These are phyloP conservation scores for Solanum chacoense DNA, from an alignment of 305 asterid genomes.

Conservation along the genomic window DNA sequence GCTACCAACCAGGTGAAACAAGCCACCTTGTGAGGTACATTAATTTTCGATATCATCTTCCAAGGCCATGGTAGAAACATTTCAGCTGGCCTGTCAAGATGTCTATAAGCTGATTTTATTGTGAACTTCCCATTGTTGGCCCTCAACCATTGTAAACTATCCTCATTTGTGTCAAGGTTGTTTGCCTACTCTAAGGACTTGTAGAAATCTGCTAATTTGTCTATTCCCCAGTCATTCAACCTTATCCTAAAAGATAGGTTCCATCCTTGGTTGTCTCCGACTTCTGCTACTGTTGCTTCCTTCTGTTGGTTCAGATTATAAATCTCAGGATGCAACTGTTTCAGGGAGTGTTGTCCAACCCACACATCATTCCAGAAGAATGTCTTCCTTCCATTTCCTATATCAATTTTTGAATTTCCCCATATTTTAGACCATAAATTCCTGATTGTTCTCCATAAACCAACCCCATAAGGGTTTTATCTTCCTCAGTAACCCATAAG, in stretches of 20 bases:
- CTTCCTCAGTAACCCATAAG: not conserved
- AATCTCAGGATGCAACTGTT: not conserved
- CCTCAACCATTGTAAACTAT: not conserved
- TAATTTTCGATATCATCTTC: no score
- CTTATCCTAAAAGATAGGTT: not conserved
- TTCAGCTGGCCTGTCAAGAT: no score
- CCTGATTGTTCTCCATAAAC: not conserved
- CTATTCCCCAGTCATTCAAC: not conserved
- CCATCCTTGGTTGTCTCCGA: not conserved
- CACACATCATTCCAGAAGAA: not conserved
- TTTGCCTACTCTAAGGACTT: not conserved
- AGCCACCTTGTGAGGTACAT: no score
- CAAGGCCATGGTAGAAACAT: no score
- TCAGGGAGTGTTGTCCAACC: not conserved
- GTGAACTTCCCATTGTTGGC: not conserved
- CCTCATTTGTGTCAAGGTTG: not conserved
- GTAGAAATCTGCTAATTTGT: not conserved
- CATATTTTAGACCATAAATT: not conserved
- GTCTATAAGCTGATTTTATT: no score
- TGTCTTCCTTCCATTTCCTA: not conserved
- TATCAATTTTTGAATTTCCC: not conserved
- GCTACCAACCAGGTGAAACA: no score
- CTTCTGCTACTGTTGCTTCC: not conserved
- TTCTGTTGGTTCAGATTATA: not conserved
- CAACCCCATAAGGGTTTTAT: not conserved